phyloP scores from a whole-genome alignment of 225 moss, liverwort and hornwort species.

The Physcomitrellopsis africana region DNA sequence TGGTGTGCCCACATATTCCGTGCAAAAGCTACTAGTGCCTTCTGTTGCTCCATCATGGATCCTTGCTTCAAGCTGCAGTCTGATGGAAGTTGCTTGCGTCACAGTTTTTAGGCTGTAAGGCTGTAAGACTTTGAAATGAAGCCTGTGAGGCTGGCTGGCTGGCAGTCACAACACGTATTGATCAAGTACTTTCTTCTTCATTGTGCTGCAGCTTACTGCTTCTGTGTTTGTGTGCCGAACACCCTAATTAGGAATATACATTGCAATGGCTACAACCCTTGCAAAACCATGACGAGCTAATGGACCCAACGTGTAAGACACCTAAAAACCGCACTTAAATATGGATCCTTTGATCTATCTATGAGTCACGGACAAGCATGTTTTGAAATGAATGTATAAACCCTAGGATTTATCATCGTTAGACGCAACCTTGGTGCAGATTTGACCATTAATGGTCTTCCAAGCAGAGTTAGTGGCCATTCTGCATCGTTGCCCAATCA shows the following conservation, averaged over 20 bases:
- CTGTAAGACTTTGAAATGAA: slow-evolving; percentile 27
- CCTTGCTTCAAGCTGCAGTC: slow-evolving; percentile 11
- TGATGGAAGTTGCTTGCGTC: too few species aligned
- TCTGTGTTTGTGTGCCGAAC: background rate
- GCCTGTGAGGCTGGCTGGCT: background rate
- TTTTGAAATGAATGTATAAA: too few species aligned
- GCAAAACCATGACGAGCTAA: too few species aligned
- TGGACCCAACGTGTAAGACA: too few species aligned
- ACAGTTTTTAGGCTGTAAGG: too few species aligned
- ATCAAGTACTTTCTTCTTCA: background rate
- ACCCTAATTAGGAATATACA: background rate
- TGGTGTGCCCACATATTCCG: slow-evolving; percentile 13
- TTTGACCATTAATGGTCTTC: background rate
- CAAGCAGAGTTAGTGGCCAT: background rate
- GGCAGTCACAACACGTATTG: slow-evolving; percentile 11
- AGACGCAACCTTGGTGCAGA: background rate
- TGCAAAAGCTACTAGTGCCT: slow-evolving; percentile 9
- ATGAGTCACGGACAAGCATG: too few species aligned
- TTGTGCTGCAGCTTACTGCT: background rate
- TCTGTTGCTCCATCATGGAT: background rate
- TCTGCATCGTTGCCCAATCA: background rate
- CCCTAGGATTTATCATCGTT: too few species aligned
- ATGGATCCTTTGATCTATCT: too few species aligned
- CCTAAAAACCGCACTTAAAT: too few species aligned
- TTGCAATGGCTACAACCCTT: background rate